Base-by-base conservation (phyloP, 768 basidiomycete species). In the Omphalotus guepiniiformis region DNA sequence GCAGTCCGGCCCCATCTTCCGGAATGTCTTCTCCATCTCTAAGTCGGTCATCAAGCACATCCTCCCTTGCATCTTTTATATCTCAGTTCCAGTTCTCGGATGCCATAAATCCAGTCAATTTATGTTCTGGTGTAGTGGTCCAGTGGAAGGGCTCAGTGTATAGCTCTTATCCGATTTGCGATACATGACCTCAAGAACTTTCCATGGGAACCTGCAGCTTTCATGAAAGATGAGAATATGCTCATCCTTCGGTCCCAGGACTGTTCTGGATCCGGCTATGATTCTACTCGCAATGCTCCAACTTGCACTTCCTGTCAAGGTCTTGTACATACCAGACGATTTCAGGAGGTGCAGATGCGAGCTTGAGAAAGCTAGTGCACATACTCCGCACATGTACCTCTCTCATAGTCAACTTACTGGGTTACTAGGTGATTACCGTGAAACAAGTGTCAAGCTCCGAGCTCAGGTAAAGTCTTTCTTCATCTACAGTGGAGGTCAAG, bases 61-160 rank as follows among this genome's bases (percentile, higher is more conserved):
- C 11, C 9, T 25, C 22, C 22, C 23, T 42, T 12, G 8, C 15
- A 13, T 22, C 27, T 40, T 3, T 19, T 22, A 6, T 19, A 18
- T 29, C 23, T 13, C 30, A 56, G 68, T 63, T 6, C 53, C 41
- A 7, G 60, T 53, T 9, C 63, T 79, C 39, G 78, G 78, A 6
- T 80, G 75, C 50, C 67, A 72, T 3, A 74, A 75, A 19, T 50
- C 65, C n/a, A n/a, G n/a, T n/a, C n/a, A n/a, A n/a, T n/a, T n/a
- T n/a, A n/a, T 38, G 36, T n/a, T 21, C 36, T 38, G 36, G 36
- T 16, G n/a, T 38, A 9, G 22, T 38, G 36, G 16, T 38, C 22
- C 22, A 9, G 16, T 38, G 36, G 36, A 38, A 38, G n/a, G 36
- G 36, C 36, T 38, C 36, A 4, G 22, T 38, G 3, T 38, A 21